Percentiles rank a stretch among this genome's conserved stretches.
Evolutionary conservation across 2,329 filamentous ascomycete genomes (phyloP).

Genomic region (Whalleya microplaca): DNA sequence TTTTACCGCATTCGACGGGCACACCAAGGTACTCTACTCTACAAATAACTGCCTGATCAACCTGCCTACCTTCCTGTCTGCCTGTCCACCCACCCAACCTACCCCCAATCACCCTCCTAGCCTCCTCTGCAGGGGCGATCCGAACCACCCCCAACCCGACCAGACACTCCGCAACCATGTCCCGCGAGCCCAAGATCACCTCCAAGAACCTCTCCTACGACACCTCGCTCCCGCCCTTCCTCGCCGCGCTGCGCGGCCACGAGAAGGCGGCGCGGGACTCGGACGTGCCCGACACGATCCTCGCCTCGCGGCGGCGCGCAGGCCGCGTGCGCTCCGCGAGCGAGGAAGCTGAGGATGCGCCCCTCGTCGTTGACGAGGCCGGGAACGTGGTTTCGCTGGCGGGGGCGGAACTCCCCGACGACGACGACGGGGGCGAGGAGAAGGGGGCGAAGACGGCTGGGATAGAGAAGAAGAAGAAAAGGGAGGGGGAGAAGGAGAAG

Average conservation of each 20-base stretch:
- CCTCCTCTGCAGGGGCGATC: background rate
- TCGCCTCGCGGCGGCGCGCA: conserved; percentile 54
- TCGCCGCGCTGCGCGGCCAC: conserved; percentile 59
- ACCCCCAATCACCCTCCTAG: no score
- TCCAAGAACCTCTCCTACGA: conserved; percentile 73
- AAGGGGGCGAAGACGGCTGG: background rate
- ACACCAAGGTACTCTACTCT: no score
- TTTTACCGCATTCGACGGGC: no score
- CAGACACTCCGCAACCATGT: conserved; percentile 41
- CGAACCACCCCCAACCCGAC: background rate
- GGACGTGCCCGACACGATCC: conserved; percentile 55
- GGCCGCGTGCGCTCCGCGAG: conserved; percentile 58
- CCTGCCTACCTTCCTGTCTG: no score
- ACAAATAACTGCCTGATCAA: no score
- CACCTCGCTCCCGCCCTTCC: conserved; percentile 62
- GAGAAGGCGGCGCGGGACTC: conserved; percentile 49
- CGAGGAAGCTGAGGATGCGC: conserved; percentile 76
- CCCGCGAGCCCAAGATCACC: conserved; percentile 64
- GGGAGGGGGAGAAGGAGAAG: conserved; percentile 7
- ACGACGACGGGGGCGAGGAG: conserved; percentile 38
- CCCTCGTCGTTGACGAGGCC: conserved; percentile 73
- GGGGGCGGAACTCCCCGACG: conserved; percentile 32
- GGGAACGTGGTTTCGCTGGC: conserved; percentile 64
- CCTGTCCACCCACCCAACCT: no score
- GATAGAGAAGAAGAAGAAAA: conserved; percentile 19